Evolutionary conservation across 2,329 filamentous ascomycete genomes (phyloP).

Genomic region (Colletotrichum sp.): DNA sequence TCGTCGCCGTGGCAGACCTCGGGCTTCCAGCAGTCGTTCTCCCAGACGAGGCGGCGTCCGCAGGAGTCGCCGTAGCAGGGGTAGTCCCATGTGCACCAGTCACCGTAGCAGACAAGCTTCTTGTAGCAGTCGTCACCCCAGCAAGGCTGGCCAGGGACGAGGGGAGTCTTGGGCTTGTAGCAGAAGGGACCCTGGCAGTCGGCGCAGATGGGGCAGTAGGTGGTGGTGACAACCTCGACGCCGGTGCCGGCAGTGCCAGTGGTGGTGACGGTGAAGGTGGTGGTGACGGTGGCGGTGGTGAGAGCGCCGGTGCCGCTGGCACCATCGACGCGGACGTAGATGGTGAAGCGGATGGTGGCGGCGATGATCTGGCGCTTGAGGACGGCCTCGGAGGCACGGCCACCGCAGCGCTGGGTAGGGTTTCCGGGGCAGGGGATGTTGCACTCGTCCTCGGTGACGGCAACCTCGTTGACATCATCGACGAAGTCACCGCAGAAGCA

Average conservation of each 20-base stretch:
- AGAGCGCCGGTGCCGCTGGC: neutral
- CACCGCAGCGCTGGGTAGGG: slow-evolving; percentile 45
- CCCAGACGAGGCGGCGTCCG: slow-evolving; percentile 21
- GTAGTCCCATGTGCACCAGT: slow-evolving; percentile 33
- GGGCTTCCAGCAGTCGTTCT: slow-evolving; percentile 11
- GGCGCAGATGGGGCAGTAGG: slow-evolving; percentile 6
- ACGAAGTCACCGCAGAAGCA: slow-evolving; percentile 28
- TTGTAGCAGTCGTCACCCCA: slow-evolving; percentile 26
- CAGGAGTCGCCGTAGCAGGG: slow-evolving; percentile 29
- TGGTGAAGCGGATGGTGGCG: slow-evolving; percentile 4
- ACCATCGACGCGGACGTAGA: neutral
- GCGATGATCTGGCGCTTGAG: slow-evolving; percentile 7
- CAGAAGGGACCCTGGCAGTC: slow-evolving; percentile 12
- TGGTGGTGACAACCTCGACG: neutral
- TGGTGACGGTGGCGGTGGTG: slow-evolving; percentile 1
- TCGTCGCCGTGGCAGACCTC: slow-evolving; percentile 8
- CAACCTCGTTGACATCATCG: slow-evolving; percentile 12
- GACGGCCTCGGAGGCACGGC: slow-evolving; percentile 24
- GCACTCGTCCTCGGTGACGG: slow-evolving; percentile 30
- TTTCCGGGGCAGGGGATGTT: slow-evolving; percentile 46
- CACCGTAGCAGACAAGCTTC: slow-evolving; percentile 39
- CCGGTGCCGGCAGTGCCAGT: neutral
- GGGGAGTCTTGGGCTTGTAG: neutral
- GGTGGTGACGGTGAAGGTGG: neutral
- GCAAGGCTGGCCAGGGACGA: slow-evolving; percentile 13